Evolutionary conservation across 257 asterid species (phyloP).

Genomic region (Solanum arcanum): DNA sequence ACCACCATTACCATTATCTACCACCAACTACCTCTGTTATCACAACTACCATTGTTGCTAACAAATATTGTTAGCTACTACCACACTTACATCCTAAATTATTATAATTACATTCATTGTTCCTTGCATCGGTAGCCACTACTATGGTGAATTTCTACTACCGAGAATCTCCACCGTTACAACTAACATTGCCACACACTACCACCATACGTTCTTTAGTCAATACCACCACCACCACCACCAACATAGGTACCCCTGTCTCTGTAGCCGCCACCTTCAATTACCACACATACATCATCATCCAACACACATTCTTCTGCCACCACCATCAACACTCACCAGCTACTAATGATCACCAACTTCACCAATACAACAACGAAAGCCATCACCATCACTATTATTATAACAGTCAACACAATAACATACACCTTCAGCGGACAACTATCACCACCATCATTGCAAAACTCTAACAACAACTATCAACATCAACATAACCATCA

Average conservation of each 20-base stretch:
- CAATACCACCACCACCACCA: not conserved
- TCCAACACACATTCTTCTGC: not conserved
- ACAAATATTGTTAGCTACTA: not conserved
- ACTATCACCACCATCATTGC: not conserved
- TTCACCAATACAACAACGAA: not conserved
- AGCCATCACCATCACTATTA: not conserved
- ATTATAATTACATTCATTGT: not conserved
- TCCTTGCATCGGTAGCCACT: not conserved
- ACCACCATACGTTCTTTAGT: not conserved
- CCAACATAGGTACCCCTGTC: not conserved
- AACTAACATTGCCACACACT: not conserved
- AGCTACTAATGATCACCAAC: not conserved
- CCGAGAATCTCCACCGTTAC: not conserved
- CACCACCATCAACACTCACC: not conserved
- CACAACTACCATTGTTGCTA: not conserved
- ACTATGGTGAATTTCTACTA: not conserved
- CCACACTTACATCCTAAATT: not conserved
- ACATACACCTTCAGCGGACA: not conserved
- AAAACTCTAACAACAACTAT: not conserved
- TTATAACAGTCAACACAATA: not conserved
- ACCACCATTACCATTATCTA: not conserved
- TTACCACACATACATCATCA: not conserved
- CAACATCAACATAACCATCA: not conserved
- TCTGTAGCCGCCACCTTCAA: not conserved
- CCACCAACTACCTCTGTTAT: not conserved